Conservation (phyloP, 2,329 filamentous ascomycete genomes). For the Chaetomium strumarium region DNA sequence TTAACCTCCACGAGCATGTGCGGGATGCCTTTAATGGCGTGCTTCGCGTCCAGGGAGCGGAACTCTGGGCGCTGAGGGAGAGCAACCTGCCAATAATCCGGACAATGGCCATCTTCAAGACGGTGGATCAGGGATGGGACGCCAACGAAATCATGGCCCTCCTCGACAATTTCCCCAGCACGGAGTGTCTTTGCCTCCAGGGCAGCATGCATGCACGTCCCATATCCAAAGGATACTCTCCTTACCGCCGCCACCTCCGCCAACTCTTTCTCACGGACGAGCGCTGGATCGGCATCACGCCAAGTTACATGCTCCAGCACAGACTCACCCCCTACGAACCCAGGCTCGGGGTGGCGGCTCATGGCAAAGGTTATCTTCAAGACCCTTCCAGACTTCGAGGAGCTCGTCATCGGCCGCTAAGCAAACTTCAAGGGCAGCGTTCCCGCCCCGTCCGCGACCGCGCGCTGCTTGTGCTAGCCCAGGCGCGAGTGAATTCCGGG, state of each 20-base stretch:
- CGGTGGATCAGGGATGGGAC: background rate
- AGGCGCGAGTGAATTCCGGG: background rate
- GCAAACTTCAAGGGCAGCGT: slow-evolving; percentile 1
- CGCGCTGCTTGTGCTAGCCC: background rate
- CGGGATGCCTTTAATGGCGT: too few relatives aligned
- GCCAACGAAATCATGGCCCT: background rate
- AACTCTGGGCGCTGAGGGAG: background rate
- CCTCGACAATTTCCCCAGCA: background rate
- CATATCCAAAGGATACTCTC: background rate
- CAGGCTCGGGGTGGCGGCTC: background rate
- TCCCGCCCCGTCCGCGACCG: background rate
- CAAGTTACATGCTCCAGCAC: background rate
- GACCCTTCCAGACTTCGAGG: background rate
- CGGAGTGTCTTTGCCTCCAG: slow-evolving; percentile 1
- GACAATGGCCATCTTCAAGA: slow-evolving; percentile 1
- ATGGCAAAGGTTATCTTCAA: background rate
- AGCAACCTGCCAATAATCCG: background rate
- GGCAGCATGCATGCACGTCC: background rate
- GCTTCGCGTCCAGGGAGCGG: too few relatives aligned
- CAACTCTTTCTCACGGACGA: background rate
- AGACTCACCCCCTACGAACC: background rate
- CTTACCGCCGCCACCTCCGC: background rate
- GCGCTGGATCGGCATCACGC: background rate
- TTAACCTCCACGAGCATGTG: background rate
- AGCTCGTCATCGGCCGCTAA: slow-evolving; percentile 2